Evolutionary conservation across 768 basidiomycete species (phyloP).

Genomic region (Collybiopsis confluens): DNA sequence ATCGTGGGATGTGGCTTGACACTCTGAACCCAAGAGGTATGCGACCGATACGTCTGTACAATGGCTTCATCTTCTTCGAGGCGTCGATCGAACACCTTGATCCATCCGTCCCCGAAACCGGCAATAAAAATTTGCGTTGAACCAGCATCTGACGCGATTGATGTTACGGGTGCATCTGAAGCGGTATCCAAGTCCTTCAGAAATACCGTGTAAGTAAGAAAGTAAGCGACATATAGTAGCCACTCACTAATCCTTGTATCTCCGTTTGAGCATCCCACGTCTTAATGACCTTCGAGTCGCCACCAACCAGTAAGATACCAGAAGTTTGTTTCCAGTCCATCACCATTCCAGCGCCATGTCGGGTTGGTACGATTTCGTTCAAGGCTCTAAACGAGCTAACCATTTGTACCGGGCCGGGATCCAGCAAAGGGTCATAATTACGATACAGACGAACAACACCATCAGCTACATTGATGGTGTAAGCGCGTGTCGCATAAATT

Average conservation of each 20-base stretch:
- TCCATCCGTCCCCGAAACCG: slow-evolving; percentile 87
- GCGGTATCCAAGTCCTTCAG: slow-evolving; percentile 83
- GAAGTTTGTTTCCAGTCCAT: slow-evolving; percentile 91
- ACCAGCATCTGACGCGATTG: slow-evolving; percentile 73
- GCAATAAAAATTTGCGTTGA: slow-evolving; percentile 79
- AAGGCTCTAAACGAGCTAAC: slow-evolving; percentile 92
- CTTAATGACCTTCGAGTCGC: slow-evolving; percentile 84
- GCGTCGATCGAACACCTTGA: slow-evolving; percentile 91
- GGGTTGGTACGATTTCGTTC: slow-evolving; percentile 67
- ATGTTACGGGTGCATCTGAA: slow-evolving; percentile 85
- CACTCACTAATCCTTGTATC: slow-evolving; percentile 62
- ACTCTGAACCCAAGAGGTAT: slow-evolving; percentile 86
- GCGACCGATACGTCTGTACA: slow-evolving; percentile 70
- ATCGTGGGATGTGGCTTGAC: slow-evolving; percentile 78
- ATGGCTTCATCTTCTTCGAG: slow-evolving; percentile 79
- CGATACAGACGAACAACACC: slow-evolving; percentile 89
- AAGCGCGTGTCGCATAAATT: not conserved
- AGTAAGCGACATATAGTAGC: not conserved
- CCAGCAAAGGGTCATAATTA: slow-evolving; percentile 77
- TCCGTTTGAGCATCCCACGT: slow-evolving; percentile 97
- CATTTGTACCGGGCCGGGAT: slow-evolving; percentile 79
- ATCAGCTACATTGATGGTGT: slow-evolving; percentile 54
- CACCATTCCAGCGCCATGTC: slow-evolving; percentile 80
- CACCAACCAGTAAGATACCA: slow-evolving; percentile 84
- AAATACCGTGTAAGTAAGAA: not conserved